Evolutionary conservation across 176 grass and related monocot genomes (phyloP).

Genomic region (Miscanthus lutarioriparius): DNA sequence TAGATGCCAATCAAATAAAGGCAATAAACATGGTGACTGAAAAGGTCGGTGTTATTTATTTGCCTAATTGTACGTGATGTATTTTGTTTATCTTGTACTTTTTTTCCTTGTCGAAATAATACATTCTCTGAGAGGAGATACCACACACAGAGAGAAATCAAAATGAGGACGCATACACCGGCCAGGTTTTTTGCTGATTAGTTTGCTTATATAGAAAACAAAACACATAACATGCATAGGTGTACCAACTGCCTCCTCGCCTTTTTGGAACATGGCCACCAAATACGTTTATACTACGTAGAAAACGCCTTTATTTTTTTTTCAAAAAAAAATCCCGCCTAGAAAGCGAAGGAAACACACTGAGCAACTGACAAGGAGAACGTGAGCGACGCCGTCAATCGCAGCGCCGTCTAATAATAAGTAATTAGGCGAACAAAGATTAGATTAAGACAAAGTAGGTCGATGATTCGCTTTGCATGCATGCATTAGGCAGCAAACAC

Average conservation of each 20-base stretch:
- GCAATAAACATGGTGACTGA: background rate
- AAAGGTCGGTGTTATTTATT: background rate
- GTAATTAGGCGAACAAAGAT: background rate
- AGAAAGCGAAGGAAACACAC: background rate
- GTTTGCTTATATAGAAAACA: background rate
- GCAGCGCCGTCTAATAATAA: background rate
- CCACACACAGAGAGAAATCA: no score
- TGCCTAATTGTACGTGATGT: background rate
- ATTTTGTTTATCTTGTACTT: background rate
- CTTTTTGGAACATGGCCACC: conserved; percentile 1
- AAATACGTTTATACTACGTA: conserved; percentile 6
- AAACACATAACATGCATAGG: background rate
- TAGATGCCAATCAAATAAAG: conserved; percentile 2
- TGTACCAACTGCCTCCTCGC: background rate
- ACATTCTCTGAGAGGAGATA: background rate
- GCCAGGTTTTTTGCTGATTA: background rate
- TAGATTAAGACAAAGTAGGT: background rate
- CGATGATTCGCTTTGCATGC: conserved; percentile 6
- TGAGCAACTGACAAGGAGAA: background rate
- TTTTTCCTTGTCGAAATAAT: background rate
- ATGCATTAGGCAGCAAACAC: conserved; percentile 13
- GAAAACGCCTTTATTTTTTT: background rate
- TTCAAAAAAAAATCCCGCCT: no score
- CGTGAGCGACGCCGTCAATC: conserved; percentile 4
- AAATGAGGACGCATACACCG: background rate